Base-by-base conservation (phyloP, 768 basidiomycete species). In the Mycena crocata region DNA sequence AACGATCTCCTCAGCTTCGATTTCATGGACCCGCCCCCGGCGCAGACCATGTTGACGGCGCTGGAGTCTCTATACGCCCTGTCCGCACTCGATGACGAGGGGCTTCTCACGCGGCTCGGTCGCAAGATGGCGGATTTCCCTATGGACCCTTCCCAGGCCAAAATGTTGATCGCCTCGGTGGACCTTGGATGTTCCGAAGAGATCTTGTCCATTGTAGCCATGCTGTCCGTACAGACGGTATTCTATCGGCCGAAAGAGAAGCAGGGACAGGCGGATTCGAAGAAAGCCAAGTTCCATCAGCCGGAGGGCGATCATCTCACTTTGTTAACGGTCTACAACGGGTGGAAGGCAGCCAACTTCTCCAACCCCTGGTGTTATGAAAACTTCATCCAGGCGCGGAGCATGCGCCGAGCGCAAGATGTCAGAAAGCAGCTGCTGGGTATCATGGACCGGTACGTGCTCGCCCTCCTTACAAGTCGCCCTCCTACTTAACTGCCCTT, bases 231-330 rank as follows among this genome's bases (percentile, higher is more conserved):
- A 32, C 96, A 97, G 76, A 93, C 89, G 54, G 95, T 99, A 40
- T 99, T 99, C 78, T 99, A 99, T 79, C 89, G 98, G 39, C 98
- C 97, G n/a, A 98, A 99, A 80, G 98, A 99, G 80, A 99, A 99
- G 80, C 98, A 99, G 77, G 96, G 94, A 14, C 97, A 99, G 80
- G 98, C 98, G 0, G 98, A 99, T 79, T 96, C 97, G 37, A 99
- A 99, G 84, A 99, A 99, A 79, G 98, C 98, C 34, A 99, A 99
- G 79, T 99, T 99, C 81, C 97, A 99, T 80, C 95, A 99, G 76
- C 95, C 98, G 1, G 98, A 99, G 82, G 98, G 98, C 12, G 98
- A 99, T 74, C 94, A 99, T 76, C 81, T 97, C 35, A 97, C 95
- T 14, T 79, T 96, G 39, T 81, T 96, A 67, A 93, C 97, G 8